phyloP scores from a whole-genome alignment of 1,139 yeast species.

The Hyphopichia fennica region DNA sequence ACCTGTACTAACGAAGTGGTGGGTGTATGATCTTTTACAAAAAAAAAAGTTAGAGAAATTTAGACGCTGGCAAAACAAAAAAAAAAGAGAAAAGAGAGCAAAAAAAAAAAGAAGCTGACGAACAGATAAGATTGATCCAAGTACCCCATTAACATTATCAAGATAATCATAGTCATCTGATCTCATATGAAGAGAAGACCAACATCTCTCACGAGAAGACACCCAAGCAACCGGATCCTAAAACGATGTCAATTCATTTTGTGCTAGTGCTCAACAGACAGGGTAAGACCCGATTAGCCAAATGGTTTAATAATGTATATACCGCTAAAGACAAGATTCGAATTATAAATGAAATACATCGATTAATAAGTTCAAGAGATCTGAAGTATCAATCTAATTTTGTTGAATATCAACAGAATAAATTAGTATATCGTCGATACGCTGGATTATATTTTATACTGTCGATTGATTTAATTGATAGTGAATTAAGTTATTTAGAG shows the following conservation, averaged over 20 bases:
- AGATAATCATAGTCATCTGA: no score
- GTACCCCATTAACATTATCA: no score
- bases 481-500: conserved; percentile 79
- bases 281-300: conserved; percentile 85
- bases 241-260: conserved; percentile 72
- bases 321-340: conserved; percentile 52
- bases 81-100: neutral
- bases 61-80: neutral
- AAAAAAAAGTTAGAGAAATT: no score
- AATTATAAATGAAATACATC: conserved; percentile 69
- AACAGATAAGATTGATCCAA: neutral
- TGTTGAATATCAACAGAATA: conserved; percentile 70
- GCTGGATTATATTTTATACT: conserved; percentile 89
- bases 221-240: neutral
- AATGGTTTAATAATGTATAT: conserved; percentile 60
- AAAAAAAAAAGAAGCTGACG: neutral
- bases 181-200: no score
- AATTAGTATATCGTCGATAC: conserved; percentile 82
- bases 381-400: conserved; percentile 80
- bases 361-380: conserved; percentile 79
- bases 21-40: no score
- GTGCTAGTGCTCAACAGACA: conserved; percentile 83
- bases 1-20: no score
- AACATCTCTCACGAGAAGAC: no score
- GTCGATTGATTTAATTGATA: conserved; percentile 73